Evolutionary conservation across 176 grass and related monocot species (phyloP).

Genomic region (Chloris gayana): DNA sequence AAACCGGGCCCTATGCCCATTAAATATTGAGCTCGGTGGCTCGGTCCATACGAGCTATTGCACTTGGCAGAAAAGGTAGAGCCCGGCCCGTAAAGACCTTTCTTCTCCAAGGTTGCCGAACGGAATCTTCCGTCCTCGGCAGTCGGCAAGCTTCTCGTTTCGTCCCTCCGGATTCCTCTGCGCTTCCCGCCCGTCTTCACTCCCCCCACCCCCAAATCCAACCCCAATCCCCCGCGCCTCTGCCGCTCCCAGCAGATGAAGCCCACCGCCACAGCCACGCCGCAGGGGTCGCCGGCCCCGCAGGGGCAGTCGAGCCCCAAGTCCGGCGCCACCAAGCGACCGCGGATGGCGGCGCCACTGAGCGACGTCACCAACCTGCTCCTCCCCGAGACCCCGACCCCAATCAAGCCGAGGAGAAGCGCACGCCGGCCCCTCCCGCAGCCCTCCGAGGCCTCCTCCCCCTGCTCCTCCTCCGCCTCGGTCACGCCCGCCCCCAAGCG

Average conservation of each 20-base stretch:
- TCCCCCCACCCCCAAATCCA: background rate
- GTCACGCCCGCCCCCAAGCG: conserved; percentile 36
- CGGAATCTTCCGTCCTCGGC: conserved; percentile 1
- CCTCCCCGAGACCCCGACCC: conserved; percentile 1
- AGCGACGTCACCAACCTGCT: conserved; percentile 59
- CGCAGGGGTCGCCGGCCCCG: background rate
- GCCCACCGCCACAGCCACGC: background rate
- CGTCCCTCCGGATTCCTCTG: background rate
- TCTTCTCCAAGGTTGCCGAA: background rate
- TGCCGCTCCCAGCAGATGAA: background rate
- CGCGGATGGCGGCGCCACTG: conserved; percentile 13
- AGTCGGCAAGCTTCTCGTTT: background rate
- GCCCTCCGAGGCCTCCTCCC: background rate
- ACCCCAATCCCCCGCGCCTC: background rate
- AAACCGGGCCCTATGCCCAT: too few species aligned
- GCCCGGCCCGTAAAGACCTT: too few species aligned
- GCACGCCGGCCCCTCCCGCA: background rate
- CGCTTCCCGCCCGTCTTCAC: conserved; percentile 14
- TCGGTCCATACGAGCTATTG: too few species aligned
- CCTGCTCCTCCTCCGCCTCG: conserved; percentile 5
- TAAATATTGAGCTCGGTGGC: too few species aligned
- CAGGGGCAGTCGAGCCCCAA: background rate
- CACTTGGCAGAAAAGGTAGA: too few species aligned
- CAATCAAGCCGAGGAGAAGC: background rate
- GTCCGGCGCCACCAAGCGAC: conserved; percentile 22